phyloP scores from a whole-genome alignment of 768 basidiomycete species.

The Mycena vitilis region DNA sequence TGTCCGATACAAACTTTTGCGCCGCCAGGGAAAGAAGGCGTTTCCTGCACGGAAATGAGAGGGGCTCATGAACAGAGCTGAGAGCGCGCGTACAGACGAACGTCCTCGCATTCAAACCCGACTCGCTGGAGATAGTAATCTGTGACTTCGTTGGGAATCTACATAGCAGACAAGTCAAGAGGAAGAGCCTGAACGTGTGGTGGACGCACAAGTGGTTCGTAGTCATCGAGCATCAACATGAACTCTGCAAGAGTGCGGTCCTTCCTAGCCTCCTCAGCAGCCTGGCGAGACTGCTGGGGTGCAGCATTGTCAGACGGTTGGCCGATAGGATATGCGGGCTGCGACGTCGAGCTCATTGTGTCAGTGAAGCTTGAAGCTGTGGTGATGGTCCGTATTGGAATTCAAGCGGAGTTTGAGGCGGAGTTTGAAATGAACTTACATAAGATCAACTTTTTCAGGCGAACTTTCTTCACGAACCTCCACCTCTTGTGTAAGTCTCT shows the following conservation, averaged over 20 bases:
- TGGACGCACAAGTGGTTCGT: slow-evolving; percentile 86
- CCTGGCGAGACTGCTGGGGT: slow-evolving; percentile 67
- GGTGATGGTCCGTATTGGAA: background rate
- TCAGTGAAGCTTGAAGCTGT: background rate
- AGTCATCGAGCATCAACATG: slow-evolving; percentile 95
- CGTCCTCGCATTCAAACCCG: slow-evolving; percentile 95
- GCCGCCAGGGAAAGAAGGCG: slow-evolving; percentile 94
- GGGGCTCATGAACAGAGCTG: background rate
- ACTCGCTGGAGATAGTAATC: slow-evolving; percentile 97
- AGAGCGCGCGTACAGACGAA: slow-evolving; percentile 76
- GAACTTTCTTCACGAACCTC: slow-evolving; percentile 11
- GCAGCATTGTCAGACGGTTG: slow-evolving; percentile 45
- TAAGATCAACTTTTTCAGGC: background rate
- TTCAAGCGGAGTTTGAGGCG: slow-evolving; percentile 32
- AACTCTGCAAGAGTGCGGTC: slow-evolving; percentile 94
- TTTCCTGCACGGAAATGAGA: slow-evolving; percentile 66
- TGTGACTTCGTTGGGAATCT: slow-evolving; percentile 98
- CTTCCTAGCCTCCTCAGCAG: slow-evolving; percentile 84
- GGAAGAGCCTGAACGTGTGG: background rate
- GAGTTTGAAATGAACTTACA: slow-evolving; percentile 42
- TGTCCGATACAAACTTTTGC: slow-evolving; percentile 98
- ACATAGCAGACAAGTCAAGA: slow-evolving; percentile 13
- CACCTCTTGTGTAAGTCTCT: slow-evolving; percentile 45
- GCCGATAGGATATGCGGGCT: slow-evolving; percentile 42
- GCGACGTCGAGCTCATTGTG: slow-evolving; percentile 21